Evolutionary conservation across 169 alveolate genomes (phyloP), one percentile per base, ranked within the genome.

Genomic region (Cryptosporidium canis): DNA sequence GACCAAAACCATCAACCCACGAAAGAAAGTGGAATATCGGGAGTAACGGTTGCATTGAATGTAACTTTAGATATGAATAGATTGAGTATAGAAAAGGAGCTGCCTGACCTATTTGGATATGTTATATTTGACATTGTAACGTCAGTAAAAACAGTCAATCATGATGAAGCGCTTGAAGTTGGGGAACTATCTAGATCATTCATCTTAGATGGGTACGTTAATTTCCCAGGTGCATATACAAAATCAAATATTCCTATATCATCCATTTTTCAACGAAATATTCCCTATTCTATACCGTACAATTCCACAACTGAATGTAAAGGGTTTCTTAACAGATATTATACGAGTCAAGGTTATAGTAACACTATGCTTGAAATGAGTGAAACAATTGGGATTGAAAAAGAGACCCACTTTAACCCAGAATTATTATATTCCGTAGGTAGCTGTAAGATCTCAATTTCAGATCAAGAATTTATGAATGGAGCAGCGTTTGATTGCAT

Each of bases 201-300:
- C 27, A 35, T 61, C 16, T 24, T 14, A 7, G 58, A 0, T 37
- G 58, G 27, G 14, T 39, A 24, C 31, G 58, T 77, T 21, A 39
- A 37, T 58, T 16, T 61, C 14, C 87, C 87, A 5, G 72, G 72
- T 4, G 64, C 77, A 37, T 77, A 37, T n/a, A 55, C 47, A 1
- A 77, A 77, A 29, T 21, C 56, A 29, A 77, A 61, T n/a, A 9
- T 77, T n/a, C 87, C 87, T 14, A 43, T 77, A 27, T 43, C 72
- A 3, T 77, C 87, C 35, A 77, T 77, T 55, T 41, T 31, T 31
- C 43, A 29, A 6, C 65, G 12, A 16, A 58, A 4, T 27, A 21
- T 55, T 39, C 87, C 87, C 9, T 77, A 41, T 44, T 77, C 87
- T 43, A 39, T 77, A 24, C 72, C 87, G 39, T 41, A 33, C 61